These are phyloP conservation scores for Naganishia sp. DNA, from an alignment of 1,284 basidiomycete genomes.

Conservation along the genomic window DNA sequence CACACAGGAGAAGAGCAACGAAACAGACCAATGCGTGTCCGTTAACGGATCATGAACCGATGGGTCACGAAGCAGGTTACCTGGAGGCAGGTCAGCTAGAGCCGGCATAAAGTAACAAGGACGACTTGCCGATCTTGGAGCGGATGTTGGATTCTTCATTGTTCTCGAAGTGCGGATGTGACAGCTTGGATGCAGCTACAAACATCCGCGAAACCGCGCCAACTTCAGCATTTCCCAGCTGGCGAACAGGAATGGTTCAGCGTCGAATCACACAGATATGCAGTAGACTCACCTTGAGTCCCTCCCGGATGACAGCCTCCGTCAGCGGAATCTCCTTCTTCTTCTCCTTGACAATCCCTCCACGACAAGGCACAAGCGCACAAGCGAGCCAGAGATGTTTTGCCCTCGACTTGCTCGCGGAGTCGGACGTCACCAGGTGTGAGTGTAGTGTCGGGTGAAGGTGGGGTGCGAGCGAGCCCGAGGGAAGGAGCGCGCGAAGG, in stretches of 20 bases:
- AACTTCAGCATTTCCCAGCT: constrained; percentile 74
- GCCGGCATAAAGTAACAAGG: not conserved
- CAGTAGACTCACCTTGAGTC: constrained; percentile 63
- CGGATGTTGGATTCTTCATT: constrained; percentile 58
- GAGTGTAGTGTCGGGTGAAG: constrained; percentile 33
- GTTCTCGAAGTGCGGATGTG: constrained; percentile 54
- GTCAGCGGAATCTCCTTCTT: constrained; percentile 66
- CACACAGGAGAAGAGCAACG: constrained; percentile 71
- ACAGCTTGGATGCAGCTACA: constrained; percentile 60
- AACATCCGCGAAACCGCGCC: constrained; percentile 74
- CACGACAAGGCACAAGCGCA: constrained; percentile 65
- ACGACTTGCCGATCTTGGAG: constrained; percentile 62
- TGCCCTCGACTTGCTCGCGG: constrained; percentile 23
- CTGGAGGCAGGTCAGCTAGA: constrained; percentile 43
- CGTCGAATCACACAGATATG: not conserved
- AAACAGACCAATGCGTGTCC: constrained; percentile 69
- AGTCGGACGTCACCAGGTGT: not conserved
- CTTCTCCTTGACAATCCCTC: constrained; percentile 63
- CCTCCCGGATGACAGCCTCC: constrained; percentile 74
- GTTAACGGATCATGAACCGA: constrained; percentile 65
- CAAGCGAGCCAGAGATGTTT: constrained; percentile 67
- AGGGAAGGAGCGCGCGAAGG: constrained; percentile 4
- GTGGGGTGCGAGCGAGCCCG: constrained; percentile 40
- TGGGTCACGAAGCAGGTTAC: constrained; percentile 67
- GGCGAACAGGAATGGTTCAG: constrained; percentile 15